Percentiles rank a stretch among this genome's conserved stretches.
Conservation (phyloP, 2,329 filamentous ascomycete genomes). For the Colletotrichum tamarilloi region DNA sequence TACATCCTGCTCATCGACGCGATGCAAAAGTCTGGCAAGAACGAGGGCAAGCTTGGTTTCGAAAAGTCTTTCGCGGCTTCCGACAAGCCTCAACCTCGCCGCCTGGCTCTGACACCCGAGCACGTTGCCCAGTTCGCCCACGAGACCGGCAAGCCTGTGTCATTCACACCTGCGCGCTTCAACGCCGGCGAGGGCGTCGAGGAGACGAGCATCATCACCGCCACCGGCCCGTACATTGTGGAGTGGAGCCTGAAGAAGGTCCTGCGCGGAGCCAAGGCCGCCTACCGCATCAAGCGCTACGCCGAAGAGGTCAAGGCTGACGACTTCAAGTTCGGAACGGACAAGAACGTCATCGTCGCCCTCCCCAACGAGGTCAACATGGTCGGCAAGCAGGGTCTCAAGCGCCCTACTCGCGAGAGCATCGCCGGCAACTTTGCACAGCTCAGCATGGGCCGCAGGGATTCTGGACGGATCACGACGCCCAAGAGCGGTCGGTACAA, state of each 20-base stretch:
- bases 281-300: conserved; percentile 97
- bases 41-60: conserved; percentile 97
- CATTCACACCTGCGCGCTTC: conserved; percentile 93
- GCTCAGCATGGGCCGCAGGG: conserved; percentile 60
- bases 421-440: conserved; percentile 73
- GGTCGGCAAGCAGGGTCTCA: conserved; percentile 87
- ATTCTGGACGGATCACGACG: conserved; percentile 63
- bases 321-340: conserved; percentile 96
- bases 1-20: conserved; percentile 95
- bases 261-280: conserved; percentile 80
- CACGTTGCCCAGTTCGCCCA: conserved; percentile 98
- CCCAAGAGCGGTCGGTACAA: conserved; percentile 73
- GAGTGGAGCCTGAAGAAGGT: conserved; percentile 97
- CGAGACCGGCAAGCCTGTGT: conserved; percentile 87
- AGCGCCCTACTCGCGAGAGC: conserved; percentile 91
- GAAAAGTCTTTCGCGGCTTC: conserved; percentile 94
- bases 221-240: conserved; percentile 95
- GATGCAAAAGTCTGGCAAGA: conserved; percentile 91
- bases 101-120: conserved; percentile 86
- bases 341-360: conserved; percentile 98
- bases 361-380: conserved; percentile 98
- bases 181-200: conserved; percentile 84
- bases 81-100: conserved; percentile 90
- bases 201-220: conserved; percentile 96
- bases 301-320: conserved; percentile 96